phyloP scores from a whole-genome alignment of 441 rosid genomes.

The Aleurites moluccanus region DNA sequence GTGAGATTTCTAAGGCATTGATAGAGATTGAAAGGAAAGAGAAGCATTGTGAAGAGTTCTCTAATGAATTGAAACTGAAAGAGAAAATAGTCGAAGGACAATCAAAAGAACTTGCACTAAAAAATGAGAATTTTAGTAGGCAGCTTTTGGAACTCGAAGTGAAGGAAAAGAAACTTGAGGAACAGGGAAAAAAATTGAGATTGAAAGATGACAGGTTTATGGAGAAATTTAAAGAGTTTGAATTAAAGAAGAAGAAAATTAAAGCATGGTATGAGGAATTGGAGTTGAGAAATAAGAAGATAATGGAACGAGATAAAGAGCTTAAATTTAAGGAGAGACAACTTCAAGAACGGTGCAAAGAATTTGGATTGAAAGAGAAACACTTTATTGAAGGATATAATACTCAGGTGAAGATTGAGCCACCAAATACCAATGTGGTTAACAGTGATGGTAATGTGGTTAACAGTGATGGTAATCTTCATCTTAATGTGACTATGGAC shows the following conservation, averaged over 20 bases:
- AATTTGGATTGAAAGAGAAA: neutral
- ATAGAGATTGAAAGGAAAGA: conserved; percentile 5
- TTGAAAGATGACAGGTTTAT: neutral
- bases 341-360: neutral
- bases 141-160: neutral
- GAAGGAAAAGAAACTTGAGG: neutral
- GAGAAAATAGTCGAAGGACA: conserved; percentile 1
- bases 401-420: neutral
- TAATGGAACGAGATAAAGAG: neutral
- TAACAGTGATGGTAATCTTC: conserved; percentile 12
- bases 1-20: neutral
- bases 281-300: conserved; percentile 6
- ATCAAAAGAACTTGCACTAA: conserved; percentile 10
- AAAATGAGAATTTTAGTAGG: conserved; percentile 8
- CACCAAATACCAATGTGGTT: neutral
- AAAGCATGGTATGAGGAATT: neutral
- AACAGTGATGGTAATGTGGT: conserved; percentile 5
- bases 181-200: neutral
- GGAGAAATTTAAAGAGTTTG: neutral
- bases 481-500: conserved; percentile 26
- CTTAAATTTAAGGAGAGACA: neutral
- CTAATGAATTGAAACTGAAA: conserved; percentile 1
- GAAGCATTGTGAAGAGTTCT: neutral
- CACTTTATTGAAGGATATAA: neutral
- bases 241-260: neutral